Conservation (phyloP, 2,329 filamentous ascomycete genomes). For the Botrytis paeoniae region DNA sequence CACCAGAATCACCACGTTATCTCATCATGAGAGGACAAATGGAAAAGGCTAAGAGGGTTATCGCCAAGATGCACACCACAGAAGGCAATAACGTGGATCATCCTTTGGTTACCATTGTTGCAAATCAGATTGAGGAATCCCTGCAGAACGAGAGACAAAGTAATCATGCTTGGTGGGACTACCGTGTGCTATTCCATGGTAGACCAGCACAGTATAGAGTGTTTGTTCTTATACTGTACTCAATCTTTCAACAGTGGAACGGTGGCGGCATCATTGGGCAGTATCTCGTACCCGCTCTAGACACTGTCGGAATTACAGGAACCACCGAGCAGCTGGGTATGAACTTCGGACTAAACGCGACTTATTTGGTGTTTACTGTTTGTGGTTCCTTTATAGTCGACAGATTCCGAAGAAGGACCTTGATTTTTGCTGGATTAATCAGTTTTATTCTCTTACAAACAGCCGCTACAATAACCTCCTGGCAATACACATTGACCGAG, state of each 20-base stretch:
- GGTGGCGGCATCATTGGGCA: conserved; percentile 33
- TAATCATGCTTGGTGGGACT: conserved; percentile 44
- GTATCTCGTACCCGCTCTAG: conserved; percentile 30
- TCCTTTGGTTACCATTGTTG: conserved; percentile 29
- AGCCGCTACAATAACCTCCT: conserved; percentile 47
- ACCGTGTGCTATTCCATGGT: conserved; percentile 45
- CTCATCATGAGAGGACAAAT: conserved; percentile 38
- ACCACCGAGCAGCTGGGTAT: conserved; percentile 27
- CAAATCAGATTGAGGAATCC: conserved; percentile 36
- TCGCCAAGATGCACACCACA: conserved; percentile 48
- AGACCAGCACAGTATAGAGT: conserved; percentile 44
- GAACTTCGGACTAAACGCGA: conserved; percentile 27
- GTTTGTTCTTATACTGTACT: conserved; percentile 46
- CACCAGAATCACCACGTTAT: conserved; percentile 40
- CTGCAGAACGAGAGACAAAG: conserved; percentile 25
- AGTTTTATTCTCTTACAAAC: conserved; percentile 46
- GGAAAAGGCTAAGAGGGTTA: conserved; percentile 39
- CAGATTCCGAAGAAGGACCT: conserved; percentile 37
- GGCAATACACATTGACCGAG: conserved; percentile 41
- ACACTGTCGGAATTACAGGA: conserved; percentile 27
- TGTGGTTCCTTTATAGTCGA: conserved; percentile 27
- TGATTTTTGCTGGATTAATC: conserved; percentile 45
- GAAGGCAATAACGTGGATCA: conserved; percentile 35
- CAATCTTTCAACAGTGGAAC: conserved; percentile 30
- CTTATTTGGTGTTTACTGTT: conserved; percentile 28